Percentiles rank a stretch among this genome's conserved stretches.
phyloP scores from a whole-genome alignment of 176 grass and related monocot genomes.

The Paspalum notatum region DNA sequence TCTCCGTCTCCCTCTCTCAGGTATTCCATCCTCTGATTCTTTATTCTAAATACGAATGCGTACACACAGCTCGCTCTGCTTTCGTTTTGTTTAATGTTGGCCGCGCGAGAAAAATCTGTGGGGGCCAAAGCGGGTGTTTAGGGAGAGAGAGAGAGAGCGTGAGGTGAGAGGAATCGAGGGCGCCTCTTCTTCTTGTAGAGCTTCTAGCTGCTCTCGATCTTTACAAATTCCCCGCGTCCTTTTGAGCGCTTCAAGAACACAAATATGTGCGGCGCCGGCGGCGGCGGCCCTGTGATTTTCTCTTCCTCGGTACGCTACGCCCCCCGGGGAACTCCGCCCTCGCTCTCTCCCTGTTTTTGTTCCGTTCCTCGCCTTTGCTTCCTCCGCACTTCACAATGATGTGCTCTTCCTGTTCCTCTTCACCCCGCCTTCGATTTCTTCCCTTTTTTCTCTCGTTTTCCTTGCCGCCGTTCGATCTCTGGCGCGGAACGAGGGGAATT shows the following conservation, averaged over 20 bases:
- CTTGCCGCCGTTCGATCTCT: constrained; percentile 9
- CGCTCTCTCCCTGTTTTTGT: neutral
- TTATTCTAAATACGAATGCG: constrained; percentile 48
- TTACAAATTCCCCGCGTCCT: constrained; percentile 41
- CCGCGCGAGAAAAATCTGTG: constrained; percentile 32
- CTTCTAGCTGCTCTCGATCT: constrained; percentile 34
- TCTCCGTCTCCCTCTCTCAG: constrained; percentile 22
- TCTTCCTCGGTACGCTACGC: neutral
- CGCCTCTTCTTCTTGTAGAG: constrained; percentile 35
- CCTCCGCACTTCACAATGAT: constrained; percentile 57
- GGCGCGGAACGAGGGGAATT: constrained; percentile 24
- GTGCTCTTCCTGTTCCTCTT: constrained; percentile 12
- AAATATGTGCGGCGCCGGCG: neutral
- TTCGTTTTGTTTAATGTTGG: constrained; percentile 50
- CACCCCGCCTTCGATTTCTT: neutral
- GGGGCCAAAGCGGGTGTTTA: constrained; percentile 44
- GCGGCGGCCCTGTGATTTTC: neutral
- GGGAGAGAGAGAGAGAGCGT: neutral
- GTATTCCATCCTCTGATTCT: constrained; percentile 30
- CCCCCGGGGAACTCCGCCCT: neutral
- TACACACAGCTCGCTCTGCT: neutral
- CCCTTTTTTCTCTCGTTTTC: neutral
- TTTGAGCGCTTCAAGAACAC: constrained; percentile 54
- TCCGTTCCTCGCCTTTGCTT: constrained; percentile 42
- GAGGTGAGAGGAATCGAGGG: constrained; percentile 5